Percentiles rank a stretch among this genome's conserved stretches.
phyloP scores from a whole-genome alignment of 1,284 basidiomycete genomes.

The Cryptococcus deneoformans region DNA sequence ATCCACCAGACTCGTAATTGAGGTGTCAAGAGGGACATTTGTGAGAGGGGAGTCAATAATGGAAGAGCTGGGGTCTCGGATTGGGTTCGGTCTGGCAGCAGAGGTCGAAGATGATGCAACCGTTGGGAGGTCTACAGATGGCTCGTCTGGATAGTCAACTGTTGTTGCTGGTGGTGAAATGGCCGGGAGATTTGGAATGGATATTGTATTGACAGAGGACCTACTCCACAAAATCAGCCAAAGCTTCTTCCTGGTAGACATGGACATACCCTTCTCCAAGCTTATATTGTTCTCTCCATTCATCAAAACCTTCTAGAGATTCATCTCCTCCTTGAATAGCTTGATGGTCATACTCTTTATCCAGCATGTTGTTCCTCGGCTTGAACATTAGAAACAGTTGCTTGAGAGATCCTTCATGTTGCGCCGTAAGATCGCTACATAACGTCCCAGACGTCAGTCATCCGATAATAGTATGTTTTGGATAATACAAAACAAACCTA shows the following conservation, averaged over 20 bases:
- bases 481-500: slow-evolving; percentile 13
- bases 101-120: slow-evolving; percentile 9
- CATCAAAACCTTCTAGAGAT: slow-evolving; percentile 22
- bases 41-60: background rate
- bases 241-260: background rate
- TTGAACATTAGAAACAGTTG: slow-evolving; percentile 31
- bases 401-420: slow-evolving; percentile 30
- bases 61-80: background rate
- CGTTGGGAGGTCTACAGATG: slow-evolving; percentile 3
- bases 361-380: slow-evolving; percentile 20
- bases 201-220: slow-evolving; percentile 23
- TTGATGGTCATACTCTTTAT: slow-evolving; percentile 4
- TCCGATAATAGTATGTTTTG: background rate
- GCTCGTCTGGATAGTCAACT: slow-evolving; percentile 39
- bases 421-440: slow-evolving; percentile 22
- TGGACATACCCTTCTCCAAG: slow-evolving; percentile 28
- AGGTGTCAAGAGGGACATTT: background rate
- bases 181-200: slow-evolving; percentile 30
- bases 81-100: background rate
- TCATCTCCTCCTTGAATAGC: slow-evolving; percentile 11
- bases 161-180: slow-evolving; percentile 29
- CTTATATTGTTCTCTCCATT: slow-evolving; percentile 30
- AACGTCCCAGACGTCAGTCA: background rate
- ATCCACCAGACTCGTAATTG: background rate
- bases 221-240: slow-evolving; percentile 9